Conservation (phyloP, 257 asterid genomes). For the Nemophila menziesii region DNA sequence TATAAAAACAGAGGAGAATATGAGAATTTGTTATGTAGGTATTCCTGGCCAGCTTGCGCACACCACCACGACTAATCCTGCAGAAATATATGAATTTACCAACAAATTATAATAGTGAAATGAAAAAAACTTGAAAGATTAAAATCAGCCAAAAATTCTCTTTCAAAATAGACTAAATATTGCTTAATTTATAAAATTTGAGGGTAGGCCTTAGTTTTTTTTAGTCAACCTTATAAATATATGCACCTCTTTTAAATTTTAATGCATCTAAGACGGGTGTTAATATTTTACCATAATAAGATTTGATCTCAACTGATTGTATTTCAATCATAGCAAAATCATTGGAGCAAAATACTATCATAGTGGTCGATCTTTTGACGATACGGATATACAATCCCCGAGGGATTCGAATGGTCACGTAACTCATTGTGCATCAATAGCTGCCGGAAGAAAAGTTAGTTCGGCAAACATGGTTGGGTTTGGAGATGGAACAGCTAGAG, state of each 20-base stretch:
- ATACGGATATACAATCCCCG: constrained; percentile 55
- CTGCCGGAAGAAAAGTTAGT: constrained; percentile 80
- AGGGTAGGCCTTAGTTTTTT: no score
- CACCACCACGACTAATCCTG: no score
- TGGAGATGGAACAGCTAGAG: constrained; percentile 82
- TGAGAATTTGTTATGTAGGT: constrained; percentile 29
- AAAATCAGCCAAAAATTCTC: no score
- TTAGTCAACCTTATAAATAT: constrained; percentile 66
- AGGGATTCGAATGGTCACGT: constrained; percentile 91
- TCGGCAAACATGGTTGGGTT: constrained; percentile 75
- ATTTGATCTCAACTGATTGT: no score
- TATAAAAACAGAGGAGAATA: no score
- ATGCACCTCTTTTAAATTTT: constrained; percentile 35
- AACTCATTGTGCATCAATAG: constrained; percentile 91
- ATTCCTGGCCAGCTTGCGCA: constrained; percentile 46
- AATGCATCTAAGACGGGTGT: no score
- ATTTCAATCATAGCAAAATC: constrained; percentile 63
- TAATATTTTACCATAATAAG: no score
- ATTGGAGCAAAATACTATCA: constrained; percentile 71
- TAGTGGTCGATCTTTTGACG: constrained; percentile 51
- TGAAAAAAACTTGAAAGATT: no score
- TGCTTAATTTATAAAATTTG: no score
- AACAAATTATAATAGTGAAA: no score
- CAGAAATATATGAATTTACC: no score
- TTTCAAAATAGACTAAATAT: no score